These are phyloP conservation scores for Drechslerella coelobrocha DNA, from an alignment of 2,329 filamentous ascomycete genomes.

Conservation along the genomic window DNA sequence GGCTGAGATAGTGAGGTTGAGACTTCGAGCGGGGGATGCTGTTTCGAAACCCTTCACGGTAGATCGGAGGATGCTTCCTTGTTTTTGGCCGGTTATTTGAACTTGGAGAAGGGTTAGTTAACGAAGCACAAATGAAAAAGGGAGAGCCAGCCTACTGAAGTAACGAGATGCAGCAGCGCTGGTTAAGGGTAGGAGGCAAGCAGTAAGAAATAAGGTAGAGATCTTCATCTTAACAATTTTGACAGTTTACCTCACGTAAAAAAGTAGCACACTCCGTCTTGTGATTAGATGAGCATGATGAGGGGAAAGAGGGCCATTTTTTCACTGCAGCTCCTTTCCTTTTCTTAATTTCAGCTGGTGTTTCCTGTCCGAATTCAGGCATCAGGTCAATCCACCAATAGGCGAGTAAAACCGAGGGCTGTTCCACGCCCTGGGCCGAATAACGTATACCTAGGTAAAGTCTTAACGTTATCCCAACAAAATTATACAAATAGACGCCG, in stretches of 20 bases:
- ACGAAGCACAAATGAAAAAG: not conserved
- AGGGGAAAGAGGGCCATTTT: too few relatives aligned
- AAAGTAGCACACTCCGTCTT: too few relatives aligned
- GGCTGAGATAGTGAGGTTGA: slow-evolving; percentile 9
- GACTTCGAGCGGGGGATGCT: slow-evolving; percentile 4
- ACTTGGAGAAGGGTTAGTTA: slow-evolving; percentile 2
- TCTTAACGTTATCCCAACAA: too few relatives aligned
- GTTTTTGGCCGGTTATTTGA: slow-evolving; percentile 17
- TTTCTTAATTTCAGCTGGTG: too few relatives aligned
- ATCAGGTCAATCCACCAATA: too few relatives aligned
- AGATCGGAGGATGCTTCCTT: slow-evolving; percentile 5
- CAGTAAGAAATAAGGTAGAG: not conserved
- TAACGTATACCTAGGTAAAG: too few relatives aligned
- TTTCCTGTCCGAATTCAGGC: too few relatives aligned
- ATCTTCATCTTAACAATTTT: slow-evolving; percentile 4
- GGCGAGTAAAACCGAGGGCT: too few relatives aligned
- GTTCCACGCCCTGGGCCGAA: too few relatives aligned
- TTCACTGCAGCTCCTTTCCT: too few relatives aligned
- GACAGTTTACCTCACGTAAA: not conserved
- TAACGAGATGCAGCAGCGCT: not conserved
- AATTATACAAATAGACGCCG: too few relatives aligned
- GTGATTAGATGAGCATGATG: too few relatives aligned
- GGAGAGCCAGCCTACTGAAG: not conserved
- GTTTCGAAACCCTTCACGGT: slow-evolving; percentile 15
- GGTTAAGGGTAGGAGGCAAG: slow-evolving; percentile 3